Conservation (phyloP, 139 green algal genomes). For the Closterium sp. region DNA sequence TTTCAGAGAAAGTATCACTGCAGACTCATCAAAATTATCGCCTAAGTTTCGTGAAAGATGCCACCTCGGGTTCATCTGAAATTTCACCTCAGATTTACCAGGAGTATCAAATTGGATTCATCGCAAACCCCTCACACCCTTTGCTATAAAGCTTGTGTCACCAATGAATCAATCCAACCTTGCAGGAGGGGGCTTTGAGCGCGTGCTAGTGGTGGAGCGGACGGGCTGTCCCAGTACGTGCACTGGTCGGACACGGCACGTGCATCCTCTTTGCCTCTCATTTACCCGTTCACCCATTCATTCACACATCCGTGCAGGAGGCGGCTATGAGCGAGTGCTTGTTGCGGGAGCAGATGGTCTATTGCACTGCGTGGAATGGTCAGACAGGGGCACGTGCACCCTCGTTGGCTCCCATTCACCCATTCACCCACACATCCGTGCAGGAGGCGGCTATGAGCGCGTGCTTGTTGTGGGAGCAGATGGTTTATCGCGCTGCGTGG, state of each 20-base stretch:
- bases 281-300: neutral
- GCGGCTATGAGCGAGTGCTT: conserved; percentile 74
- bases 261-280: neutral
- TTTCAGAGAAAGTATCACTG: no score
- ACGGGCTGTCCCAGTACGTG: conserved; percentile 75
- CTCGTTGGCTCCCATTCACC: no score
- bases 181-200: neutral
- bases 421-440: no score
- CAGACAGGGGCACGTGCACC: conserved; percentile 85
- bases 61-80: neutral
- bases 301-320: conserved; percentile 48
- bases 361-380: conserved; percentile 92
- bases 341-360: conserved; percentile 91
- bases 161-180: neutral
- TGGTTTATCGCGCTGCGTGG: neutral
- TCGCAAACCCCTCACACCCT: no score
- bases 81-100: no score
- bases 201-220: neutral
- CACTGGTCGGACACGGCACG: conserved; percentile 75
- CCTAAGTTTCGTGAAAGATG: no score
- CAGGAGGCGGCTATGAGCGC: no score
- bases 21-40: no score
- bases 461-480: no score
- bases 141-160: no score
- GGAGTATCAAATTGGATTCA: no score